Conservation (phyloP, 1,139 yeast genomes). For the Kluyveromyces sp. region DNA sequence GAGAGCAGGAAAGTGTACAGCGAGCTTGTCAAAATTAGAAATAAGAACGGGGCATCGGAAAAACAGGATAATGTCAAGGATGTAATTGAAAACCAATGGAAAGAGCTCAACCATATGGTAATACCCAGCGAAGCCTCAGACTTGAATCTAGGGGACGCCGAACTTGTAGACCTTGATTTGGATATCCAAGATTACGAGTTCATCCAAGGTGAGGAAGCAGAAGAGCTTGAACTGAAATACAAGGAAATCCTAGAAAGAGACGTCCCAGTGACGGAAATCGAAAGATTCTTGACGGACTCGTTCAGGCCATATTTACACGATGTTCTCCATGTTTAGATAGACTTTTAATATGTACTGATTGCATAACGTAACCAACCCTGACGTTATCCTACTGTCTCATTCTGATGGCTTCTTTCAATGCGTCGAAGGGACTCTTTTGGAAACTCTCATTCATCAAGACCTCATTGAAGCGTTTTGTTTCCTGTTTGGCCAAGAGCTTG, state of each 20-base stretch:
- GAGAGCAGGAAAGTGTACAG: slow-evolving; percentile 36
- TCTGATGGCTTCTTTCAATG: slow-evolving; percentile 42
- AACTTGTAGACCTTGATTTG: slow-evolving; percentile 50
- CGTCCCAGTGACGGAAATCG: slow-evolving; percentile 33
- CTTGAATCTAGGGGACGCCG: slow-evolving; percentile 55
- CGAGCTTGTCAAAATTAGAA: slow-evolving; percentile 27
- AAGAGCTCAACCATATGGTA: slow-evolving; percentile 39
- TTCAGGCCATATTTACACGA: slow-evolving; percentile 12
- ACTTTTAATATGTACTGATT: neutral
- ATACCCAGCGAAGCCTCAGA: slow-evolving; percentile 41
- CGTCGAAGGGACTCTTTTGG: slow-evolving; percentile 50
- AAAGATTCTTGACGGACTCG: slow-evolving; percentile 16
- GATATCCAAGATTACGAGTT: slow-evolving; percentile 31
- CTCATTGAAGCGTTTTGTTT: slow-evolving; percentile 47
- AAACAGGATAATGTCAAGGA: slow-evolving; percentile 20
- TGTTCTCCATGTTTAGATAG: slow-evolving; percentile 6
- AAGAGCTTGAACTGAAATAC: slow-evolving; percentile 22
- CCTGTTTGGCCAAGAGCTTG: slow-evolving; percentile 45
- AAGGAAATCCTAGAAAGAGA: slow-evolving; percentile 26
- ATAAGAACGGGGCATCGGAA: slow-evolving; percentile 15
- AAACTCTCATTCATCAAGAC: slow-evolving; percentile 48
- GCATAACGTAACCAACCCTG: neutral
- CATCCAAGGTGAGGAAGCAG: slow-evolving; percentile 18
- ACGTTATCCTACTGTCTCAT: slow-evolving; percentile 24
- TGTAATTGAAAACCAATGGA: slow-evolving; percentile 42